These are phyloP conservation scores for Knoxia roxburghii DNA, from an alignment of 257 asterid genomes.

Conservation along the genomic window DNA sequence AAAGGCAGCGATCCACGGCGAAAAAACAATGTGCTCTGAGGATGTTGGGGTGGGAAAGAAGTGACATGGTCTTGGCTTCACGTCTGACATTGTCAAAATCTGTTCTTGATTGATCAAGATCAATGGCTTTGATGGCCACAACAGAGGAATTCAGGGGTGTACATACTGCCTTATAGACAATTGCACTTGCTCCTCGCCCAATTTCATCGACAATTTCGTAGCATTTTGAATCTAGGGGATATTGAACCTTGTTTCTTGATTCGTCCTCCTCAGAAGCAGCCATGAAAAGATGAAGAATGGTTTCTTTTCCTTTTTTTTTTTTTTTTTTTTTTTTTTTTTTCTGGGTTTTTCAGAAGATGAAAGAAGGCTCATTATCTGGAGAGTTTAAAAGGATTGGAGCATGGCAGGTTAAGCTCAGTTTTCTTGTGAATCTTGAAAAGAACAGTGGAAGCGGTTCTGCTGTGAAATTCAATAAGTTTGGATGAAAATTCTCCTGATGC, in stretches of 20 bases:
- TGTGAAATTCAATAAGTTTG: neutral
- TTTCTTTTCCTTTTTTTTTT: neutral
- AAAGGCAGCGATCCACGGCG: slow-evolving; percentile 53
- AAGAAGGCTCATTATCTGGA: slow-evolving; percentile 8
- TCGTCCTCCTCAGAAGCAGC: slow-evolving; percentile 27
- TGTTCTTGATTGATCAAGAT: slow-evolving; percentile 56
- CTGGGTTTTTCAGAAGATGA: neutral
- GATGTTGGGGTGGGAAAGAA: slow-evolving; percentile 77
- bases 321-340: neutral
- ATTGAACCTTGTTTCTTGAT: slow-evolving; percentile 20
- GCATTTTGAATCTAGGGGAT: slow-evolving; percentile 38
- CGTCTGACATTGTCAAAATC: slow-evolving; percentile 57
- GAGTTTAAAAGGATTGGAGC: neutral
- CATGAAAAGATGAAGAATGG: slow-evolving; percentile 14
- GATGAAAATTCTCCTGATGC: slow-evolving; percentile 7
- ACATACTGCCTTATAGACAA: slow-evolving; percentile 73
- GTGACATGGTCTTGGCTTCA: slow-evolving; percentile 68
- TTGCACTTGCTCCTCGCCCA: slow-evolving; percentile 67
- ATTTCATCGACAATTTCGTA: slow-evolving; percentile 49
- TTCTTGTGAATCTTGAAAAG: slow-evolving; percentile 25
- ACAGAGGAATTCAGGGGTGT: slow-evolving; percentile 42
- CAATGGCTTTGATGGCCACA: slow-evolving; percentile 75
- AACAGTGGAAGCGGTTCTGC: neutral
- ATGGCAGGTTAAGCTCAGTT: slow-evolving; percentile 14
- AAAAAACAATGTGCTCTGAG: slow-evolving; percentile 78